These are phyloP conservation scores for Hanseniaspora valbyensis DNA, from an alignment of 805 yeast genomes.

Conservation along the genomic window DNA sequence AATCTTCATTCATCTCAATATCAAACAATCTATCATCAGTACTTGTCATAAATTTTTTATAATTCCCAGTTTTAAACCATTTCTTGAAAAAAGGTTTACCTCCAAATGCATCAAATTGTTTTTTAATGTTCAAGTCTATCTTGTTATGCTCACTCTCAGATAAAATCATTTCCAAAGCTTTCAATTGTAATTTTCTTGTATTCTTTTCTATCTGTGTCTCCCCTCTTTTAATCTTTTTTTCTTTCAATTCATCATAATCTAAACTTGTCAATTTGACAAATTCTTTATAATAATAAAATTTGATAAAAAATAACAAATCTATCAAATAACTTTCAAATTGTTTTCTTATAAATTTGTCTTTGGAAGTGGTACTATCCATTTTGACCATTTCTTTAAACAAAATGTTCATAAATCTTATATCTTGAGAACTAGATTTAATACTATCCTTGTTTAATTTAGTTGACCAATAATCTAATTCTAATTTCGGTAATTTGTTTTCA, in stretches of 20 bases:
- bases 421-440: constrained; percentile 1
- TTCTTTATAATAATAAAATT: constrained; percentile 10
- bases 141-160: constrained; percentile 11
- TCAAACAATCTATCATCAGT: constrained; percentile 34
- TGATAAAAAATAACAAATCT: constrained; percentile 8
- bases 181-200: constrained; percentile 5
- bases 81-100: constrained; percentile 18
- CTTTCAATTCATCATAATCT: constrained; percentile 7
- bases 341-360: constrained; percentile 11
- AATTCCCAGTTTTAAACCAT: constrained; percentile 45
- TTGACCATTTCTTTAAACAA: background rate
- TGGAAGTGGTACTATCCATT: background rate
- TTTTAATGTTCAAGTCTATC: constrained; percentile 2
- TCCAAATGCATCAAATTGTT: constrained; percentile 8
- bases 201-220: constrained; percentile 11
- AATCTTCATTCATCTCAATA: constrained; percentile 12
- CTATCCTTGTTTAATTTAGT: background rate
- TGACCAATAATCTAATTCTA: constrained; percentile 9
- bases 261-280: constrained; percentile 9
- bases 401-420: constrained; percentile 7
- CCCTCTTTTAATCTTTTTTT: background rate
- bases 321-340: constrained; percentile 13
- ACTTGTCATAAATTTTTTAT: constrained; percentile 32
- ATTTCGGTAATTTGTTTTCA: background rate
- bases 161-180: constrained; percentile 6